Percentiles rank a stretch among this genome's conserved stretches.
These are phyloP conservation scores for Kluyveromyces dobzhanskii DNA, from an alignment of 805 yeast species.

Conservation along the genomic window DNA sequence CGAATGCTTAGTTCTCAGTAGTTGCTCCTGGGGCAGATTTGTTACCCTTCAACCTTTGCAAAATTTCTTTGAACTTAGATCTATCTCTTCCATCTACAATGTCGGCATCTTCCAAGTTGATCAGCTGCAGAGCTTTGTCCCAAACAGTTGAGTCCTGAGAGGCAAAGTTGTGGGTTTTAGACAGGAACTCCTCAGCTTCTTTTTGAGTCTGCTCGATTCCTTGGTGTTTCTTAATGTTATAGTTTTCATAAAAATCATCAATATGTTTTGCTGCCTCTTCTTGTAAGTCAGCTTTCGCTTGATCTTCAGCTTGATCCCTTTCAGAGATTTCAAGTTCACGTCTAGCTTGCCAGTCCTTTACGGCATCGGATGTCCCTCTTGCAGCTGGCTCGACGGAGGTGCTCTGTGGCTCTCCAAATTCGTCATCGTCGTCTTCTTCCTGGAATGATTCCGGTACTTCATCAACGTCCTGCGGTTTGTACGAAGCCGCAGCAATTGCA, in stretches of 20 bases:
- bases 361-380: constrained; percentile 47
- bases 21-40: constrained; percentile 71
- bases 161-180: constrained; percentile 69
- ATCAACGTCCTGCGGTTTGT: not conserved
- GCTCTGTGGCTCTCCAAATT: constrained; percentile 29
- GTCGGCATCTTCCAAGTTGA: constrained; percentile 38
- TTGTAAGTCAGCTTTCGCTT: constrained; percentile 57
- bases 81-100: constrained; percentile 48
- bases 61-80: constrained; percentile 58
- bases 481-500: constrained; percentile 2
- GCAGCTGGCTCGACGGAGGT: constrained; percentile 15
- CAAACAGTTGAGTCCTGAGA: constrained; percentile 71
- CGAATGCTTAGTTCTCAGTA: constrained; percentile 32
- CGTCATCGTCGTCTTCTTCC: constrained; percentile 34
- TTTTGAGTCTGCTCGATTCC: constrained; percentile 52
- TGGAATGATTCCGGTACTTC: too few relatives aligned
- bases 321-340: constrained; percentile 69
- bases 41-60: constrained; percentile 59
- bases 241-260: constrained; percentile 88
- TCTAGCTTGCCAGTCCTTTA: constrained; percentile 74
- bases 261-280: constrained; percentile 73
- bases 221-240: constrained; percentile 74
- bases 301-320: constrained; percentile 63
- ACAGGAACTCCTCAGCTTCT: constrained; percentile 64
- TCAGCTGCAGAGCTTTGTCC: constrained; percentile 56